These are phyloP conservation scores for Solanum sejunctum DNA, from an alignment of 257 asterid genomes.

Conservation along the genomic window DNA sequence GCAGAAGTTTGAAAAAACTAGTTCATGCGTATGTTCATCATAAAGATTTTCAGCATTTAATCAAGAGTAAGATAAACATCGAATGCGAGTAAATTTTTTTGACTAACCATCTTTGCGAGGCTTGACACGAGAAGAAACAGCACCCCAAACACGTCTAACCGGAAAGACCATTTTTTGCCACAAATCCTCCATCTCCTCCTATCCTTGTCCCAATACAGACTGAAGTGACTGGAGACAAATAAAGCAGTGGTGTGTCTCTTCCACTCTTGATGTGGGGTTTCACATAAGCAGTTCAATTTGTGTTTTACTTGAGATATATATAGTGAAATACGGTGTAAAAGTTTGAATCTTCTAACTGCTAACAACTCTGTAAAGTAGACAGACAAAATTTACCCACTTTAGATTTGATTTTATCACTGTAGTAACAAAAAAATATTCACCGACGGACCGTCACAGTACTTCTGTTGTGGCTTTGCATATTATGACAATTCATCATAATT, in stretches of 20 bases:
- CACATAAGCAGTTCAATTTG: not conserved
- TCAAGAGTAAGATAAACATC: not conserved
- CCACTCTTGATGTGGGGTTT: not conserved
- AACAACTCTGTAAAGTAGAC: not conserved
- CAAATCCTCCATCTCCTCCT: conserved; percentile 38
- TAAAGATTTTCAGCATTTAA: not conserved
- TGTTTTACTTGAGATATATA: not conserved
- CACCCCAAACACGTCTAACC: conserved; percentile 53
- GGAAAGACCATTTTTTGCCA: conserved; percentile 71
- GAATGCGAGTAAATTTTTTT: not conserved
- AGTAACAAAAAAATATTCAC: conserved; percentile 20
- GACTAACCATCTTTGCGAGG: conserved; percentile 52
- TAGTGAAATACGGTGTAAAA: not conserved
- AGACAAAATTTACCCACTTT: not conserved
- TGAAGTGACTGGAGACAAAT: not conserved
- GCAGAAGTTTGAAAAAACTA: not conserved
- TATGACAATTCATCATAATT: not conserved
- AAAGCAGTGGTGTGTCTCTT: not conserved
- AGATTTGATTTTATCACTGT: not conserved
- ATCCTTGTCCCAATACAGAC: not conserved
- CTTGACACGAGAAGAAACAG: conserved; percentile 49
- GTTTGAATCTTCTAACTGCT: not conserved
- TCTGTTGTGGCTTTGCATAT: not conserved
- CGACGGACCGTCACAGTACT: conserved; percentile 37
- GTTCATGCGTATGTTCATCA: not conserved